phyloP scores from a whole-genome alignment of 345 rosid species.

The Aethionema arabicum region DNA sequence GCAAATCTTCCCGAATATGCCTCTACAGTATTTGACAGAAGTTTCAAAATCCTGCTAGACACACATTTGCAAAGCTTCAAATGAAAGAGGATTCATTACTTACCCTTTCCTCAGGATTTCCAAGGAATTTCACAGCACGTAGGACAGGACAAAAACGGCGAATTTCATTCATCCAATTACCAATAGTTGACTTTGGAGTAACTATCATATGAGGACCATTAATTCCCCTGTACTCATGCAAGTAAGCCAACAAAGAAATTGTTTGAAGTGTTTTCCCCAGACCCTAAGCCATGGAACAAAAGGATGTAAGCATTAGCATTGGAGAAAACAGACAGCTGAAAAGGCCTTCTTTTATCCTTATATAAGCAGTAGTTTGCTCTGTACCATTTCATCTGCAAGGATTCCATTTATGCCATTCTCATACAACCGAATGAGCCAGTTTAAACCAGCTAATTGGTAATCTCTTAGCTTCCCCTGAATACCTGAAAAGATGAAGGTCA shows the following conservation, averaged over 20 bases:
- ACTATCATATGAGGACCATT: conserved; percentile 99
- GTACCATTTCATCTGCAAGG: conserved; percentile 96
- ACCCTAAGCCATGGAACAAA: conserved; percentile 52
- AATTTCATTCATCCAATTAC: conserved; percentile 99
- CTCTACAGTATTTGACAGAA: conserved; percentile 44
- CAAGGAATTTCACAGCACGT: conserved; percentile 95
- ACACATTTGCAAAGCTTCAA: not conserved
- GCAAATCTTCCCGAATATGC: conserved; percentile 76
- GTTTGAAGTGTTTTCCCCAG: conserved; percentile 99
- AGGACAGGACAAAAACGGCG: conserved; percentile 89
- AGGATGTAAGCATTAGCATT: conserved; percentile 1
- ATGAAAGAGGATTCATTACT: conserved; percentile 1
- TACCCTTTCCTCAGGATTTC: conserved; percentile 79
- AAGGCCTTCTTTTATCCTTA: conserved; percentile 21
- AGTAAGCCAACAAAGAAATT: conserved; percentile 85
- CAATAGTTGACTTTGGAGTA: conserved; percentile 99
- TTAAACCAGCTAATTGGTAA: conserved; percentile 94
- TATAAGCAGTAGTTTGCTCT: conserved; percentile 43
- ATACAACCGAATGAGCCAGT: conserved; percentile 93
- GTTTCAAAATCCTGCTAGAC: conserved; percentile 1
- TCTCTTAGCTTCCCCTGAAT: conserved; percentile 97
- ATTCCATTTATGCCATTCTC: conserved; percentile 98
- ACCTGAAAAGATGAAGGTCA: conserved; percentile 30
- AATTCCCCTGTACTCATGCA: conserved; percentile 94
- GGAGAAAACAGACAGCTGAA: conserved; percentile 1